These are phyloP conservation scores for Camptophora hylomeconis DNA, from an alignment of 2,329 filamentous ascomycete genomes.

Conservation along the genomic window DNA sequence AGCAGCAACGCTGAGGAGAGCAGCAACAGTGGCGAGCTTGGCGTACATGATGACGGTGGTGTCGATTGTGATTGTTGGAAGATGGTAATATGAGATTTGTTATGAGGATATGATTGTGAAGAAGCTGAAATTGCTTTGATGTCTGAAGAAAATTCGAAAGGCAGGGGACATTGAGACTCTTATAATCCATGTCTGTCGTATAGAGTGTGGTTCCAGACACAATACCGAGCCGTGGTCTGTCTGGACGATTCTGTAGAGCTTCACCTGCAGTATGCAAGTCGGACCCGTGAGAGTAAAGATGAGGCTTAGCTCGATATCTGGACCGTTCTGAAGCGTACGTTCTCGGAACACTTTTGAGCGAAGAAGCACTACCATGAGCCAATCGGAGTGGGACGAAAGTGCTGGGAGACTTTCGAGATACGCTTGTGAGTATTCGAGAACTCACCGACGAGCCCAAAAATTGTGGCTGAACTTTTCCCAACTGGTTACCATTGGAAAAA, in stretches of 20 bases:
- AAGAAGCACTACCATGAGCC: neutral
- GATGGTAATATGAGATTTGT: neutral
- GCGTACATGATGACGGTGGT: conserved; percentile 1
- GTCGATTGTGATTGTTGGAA: neutral
- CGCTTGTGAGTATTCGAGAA: conserved; percentile 14
- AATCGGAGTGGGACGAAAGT: conserved; percentile 2
- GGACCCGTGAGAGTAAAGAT: too few relatives aligned
- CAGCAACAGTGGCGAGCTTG: conserved; percentile 3
- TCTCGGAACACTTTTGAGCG: neutral
- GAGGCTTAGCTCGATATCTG: too few relatives aligned
- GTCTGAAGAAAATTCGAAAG: neutral
- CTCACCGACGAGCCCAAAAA: neutral
- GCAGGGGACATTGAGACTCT: too few relatives aligned
- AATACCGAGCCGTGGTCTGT: too few relatives aligned
- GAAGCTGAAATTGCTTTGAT: neutral
- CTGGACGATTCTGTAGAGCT: too few relatives aligned
- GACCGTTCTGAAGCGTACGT: neutral
- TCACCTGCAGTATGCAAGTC: too few relatives aligned
- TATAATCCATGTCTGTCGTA: too few relatives aligned
- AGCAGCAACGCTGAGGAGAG: conserved; percentile 4
- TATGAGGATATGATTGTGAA: neutral
- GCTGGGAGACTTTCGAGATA: conserved; percentile 20
- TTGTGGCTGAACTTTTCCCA: neutral
- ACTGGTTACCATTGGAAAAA: neutral
- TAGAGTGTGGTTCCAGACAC: too few relatives aligned